A percentile compares a stretch with the other conserved stretches of the same genome.
Conservation (phyloP, 305 asterid genomes). For the Andrographis paniculata region DNA sequence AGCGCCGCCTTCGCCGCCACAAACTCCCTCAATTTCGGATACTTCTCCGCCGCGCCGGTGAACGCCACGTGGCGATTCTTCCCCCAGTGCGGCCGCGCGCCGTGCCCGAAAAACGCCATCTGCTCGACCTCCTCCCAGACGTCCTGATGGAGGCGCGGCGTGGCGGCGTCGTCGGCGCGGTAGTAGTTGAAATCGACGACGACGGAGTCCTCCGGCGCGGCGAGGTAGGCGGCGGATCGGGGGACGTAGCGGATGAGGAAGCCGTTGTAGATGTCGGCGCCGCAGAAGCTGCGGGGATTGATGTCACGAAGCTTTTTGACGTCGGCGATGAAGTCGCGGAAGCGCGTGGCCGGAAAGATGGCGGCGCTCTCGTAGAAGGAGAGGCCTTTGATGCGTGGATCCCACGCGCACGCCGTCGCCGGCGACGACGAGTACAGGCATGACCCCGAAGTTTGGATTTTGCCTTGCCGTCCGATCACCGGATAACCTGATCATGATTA, state of each 20-base stretch:
- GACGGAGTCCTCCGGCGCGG: slow-evolving; percentile 50
- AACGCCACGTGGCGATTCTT: slow-evolving; percentile 64
- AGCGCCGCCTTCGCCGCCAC: slow-evolving; percentile 32
- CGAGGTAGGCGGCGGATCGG: slow-evolving; percentile 50
- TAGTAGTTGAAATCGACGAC: slow-evolving; percentile 68
- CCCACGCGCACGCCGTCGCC: slow-evolving; percentile 57
- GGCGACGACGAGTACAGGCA: slow-evolving; percentile 55
- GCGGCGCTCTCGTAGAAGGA: slow-evolving; percentile 67
- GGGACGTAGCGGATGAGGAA: slow-evolving; percentile 52
- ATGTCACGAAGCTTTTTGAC: slow-evolving; percentile 42
- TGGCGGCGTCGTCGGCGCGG: slow-evolving; percentile 37
- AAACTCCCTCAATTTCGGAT: slow-evolving; percentile 33
- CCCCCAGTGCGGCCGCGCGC: slow-evolving; percentile 78
- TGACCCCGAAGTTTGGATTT: slow-evolving; percentile 79
- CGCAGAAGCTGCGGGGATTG: slow-evolving; percentile 50
- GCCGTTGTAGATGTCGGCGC: slow-evolving; percentile 72
- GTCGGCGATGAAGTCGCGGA: slow-evolving; percentile 41
- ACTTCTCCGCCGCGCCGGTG: slow-evolving; percentile 35
- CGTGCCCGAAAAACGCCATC: slow-evolving; percentile 59
- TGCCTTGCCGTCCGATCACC: slow-evolving; percentile 55
- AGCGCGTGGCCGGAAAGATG: slow-evolving; percentile 30
- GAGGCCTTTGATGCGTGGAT: slow-evolving; percentile 37
- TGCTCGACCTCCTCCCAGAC: slow-evolving; percentile 83
- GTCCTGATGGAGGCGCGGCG: slow-evolving; percentile 55
- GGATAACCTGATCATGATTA: too few species aligned